Evolutionary conservation across 139 green algal genomes (phyloP).

Genomic region (Yamagishiella unicocca): DNA sequence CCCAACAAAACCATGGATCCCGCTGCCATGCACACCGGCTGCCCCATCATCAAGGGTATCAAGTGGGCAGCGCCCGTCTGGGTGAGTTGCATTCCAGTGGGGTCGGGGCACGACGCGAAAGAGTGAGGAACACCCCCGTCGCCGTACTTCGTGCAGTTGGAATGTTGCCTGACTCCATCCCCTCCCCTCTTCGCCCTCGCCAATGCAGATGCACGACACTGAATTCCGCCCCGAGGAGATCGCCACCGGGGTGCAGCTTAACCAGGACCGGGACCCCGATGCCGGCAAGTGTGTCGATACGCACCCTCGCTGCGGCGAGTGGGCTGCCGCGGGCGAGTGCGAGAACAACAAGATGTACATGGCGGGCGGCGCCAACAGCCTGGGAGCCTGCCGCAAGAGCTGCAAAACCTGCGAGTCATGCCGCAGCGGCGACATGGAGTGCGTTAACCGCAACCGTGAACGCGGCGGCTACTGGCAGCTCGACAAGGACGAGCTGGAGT

Average conservation of each 20-base stretch:
- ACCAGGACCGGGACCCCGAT: slow-evolving; percentile 35
- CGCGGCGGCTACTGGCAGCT: slow-evolving; percentile 45
- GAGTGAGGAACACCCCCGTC: too few relatives aligned
- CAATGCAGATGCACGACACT: slow-evolving; percentile 51
- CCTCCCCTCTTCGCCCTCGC: too few relatives aligned
- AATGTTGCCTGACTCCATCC: too few relatives aligned
- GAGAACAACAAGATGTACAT: slow-evolving; percentile 67
- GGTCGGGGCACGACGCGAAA: too few relatives aligned
- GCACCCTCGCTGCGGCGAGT: slow-evolving; percentile 53
- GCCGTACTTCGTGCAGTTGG: too few relatives aligned
- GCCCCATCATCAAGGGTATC: slow-evolving; percentile 59
- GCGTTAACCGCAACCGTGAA: slow-evolving; percentile 60
- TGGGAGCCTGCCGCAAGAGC: slow-evolving; percentile 50
- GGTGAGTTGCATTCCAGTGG: slow-evolving; percentile 44
- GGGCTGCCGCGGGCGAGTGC: slow-evolving; percentile 65
- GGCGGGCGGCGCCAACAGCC: slow-evolving; percentile 51
- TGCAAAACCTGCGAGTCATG: slow-evolving; percentile 58
- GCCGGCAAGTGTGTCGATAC: slow-evolving; percentile 58
- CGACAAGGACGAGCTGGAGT: slow-evolving; percentile 51
- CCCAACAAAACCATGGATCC: slow-evolving; percentile 57
- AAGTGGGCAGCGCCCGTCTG: slow-evolving; percentile 64
- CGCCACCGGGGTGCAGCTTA: neutral
- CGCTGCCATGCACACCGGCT: slow-evolving; percentile 60
- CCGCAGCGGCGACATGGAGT: slow-evolving; percentile 42
- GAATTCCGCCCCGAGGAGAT: slow-evolving; percentile 32